phyloP scores from a whole-genome alignment of 2,329 filamentous ascomycete genomes.

The Cytospora chrysosperma region DNA sequence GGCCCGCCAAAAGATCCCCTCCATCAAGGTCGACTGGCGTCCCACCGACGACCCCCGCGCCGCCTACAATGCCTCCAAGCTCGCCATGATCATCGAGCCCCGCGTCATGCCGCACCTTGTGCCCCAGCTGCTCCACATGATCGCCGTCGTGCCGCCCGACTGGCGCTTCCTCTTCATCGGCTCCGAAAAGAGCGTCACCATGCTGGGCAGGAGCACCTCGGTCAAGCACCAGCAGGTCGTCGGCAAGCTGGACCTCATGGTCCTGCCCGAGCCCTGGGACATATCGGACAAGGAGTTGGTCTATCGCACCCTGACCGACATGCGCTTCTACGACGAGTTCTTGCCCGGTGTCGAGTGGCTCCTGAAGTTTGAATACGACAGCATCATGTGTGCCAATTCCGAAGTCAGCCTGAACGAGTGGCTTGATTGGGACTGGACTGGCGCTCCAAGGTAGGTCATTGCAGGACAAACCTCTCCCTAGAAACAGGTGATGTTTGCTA shows the following conservation, averaged over 20 bases:
- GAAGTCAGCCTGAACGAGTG: conserved; percentile 51
- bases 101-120: conserved; percentile 48
- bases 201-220: conserved; percentile 37
- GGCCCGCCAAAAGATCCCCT: conserved; percentile 40
- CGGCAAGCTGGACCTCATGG: conserved; percentile 52
- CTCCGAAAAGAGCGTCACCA: conserved; percentile 46
- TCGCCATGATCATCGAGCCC: conserved; percentile 53
- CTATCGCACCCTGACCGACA: conserved; percentile 48
- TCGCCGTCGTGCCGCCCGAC: conserved; percentile 51
- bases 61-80: conserved; percentile 49
- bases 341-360: conserved; percentile 53
- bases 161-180: conserved; percentile 56
- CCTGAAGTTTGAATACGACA: conserved; percentile 55
- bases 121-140: conserved; percentile 52
- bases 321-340: conserved; percentile 53
- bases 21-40: conserved; percentile 42
- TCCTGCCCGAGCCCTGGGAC: conserved; percentile 48
- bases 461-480: not conserved
- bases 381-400: conserved; percentile 55
- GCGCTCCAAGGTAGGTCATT: conserved; percentile 43
- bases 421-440: conserved; percentile 55
- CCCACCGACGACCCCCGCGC: conserved; percentile 33
- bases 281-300: conserved; percentile 49
- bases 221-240: conserved; percentile 41
- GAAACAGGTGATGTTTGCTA: not conserved